A percentile compares a stretch with the other conserved stretches of the same genome.
Evolutionary conservation across 2,329 filamentous ascomycete species (phyloP).

Genomic region (Aspergillus candidus): DNA sequence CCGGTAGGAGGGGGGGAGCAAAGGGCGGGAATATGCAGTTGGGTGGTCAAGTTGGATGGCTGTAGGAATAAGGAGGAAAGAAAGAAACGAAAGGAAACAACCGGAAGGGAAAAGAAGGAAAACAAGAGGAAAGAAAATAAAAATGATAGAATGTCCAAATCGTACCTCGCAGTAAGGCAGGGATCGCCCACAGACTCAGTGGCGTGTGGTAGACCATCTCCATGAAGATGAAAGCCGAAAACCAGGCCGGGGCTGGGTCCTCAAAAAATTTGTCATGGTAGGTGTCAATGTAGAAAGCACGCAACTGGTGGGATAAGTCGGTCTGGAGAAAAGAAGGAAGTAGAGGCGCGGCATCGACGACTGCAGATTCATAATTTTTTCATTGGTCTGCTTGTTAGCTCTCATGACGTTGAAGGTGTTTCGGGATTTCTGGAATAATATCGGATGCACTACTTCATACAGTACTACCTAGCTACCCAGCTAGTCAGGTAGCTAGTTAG

Average conservation of each 20-base stretch:
- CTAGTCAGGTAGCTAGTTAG: background rate
- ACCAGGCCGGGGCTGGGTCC: constrained; percentile 51
- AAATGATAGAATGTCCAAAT: constrained; percentile 2
- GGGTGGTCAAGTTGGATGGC: background rate
- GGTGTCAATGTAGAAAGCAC: constrained; percentile 53
- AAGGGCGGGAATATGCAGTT: constrained; percentile 1
- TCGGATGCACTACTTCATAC: background rate
- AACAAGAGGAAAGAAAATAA: background rate
- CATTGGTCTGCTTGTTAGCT: too few species aligned
- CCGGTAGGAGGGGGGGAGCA: background rate
- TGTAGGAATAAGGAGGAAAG: too few species aligned
- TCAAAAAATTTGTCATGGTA: constrained; percentile 62
- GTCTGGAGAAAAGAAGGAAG: constrained; percentile 51
- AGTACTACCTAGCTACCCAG: background rate
- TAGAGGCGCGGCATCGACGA: constrained; percentile 55
- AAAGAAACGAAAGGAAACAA: background rate
- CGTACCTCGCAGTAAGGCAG: constrained; percentile 48
- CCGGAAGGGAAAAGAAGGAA: background rate
- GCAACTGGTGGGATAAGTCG: constrained; percentile 44
- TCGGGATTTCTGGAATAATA: constrained; percentile 5
- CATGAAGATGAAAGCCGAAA: constrained; percentile 51
- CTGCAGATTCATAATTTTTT: constrained; percentile 29
- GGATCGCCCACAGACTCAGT: constrained; percentile 54
- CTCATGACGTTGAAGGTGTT: background rate
- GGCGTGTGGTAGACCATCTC: constrained; percentile 59